phyloP scores from a whole-genome alignment of 164 flowering plant genomes.

The Vitis rotundifolia region DNA sequence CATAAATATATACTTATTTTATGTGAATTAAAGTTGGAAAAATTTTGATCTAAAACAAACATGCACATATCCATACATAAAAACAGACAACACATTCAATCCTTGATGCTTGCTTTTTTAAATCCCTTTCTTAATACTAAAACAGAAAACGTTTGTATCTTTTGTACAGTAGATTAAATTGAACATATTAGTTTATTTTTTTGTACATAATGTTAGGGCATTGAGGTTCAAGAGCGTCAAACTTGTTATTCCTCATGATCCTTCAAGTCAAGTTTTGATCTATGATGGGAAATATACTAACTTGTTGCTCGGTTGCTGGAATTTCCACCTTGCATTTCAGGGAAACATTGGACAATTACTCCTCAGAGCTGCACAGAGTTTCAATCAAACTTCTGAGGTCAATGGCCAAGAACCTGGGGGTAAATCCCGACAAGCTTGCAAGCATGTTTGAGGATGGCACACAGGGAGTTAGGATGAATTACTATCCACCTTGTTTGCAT shows the following conservation, averaged over 20 bases:
- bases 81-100: too few species aligned
- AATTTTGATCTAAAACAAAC: too few species aligned
- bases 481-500: slow-evolving; percentile 44
- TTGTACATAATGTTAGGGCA: background rate
- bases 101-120: too few species aligned
- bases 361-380: slow-evolving; percentile 26
- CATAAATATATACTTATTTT: background rate
- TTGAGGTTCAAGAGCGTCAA: too few species aligned
- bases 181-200: background rate
- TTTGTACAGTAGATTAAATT: too few species aligned
- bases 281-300: background rate
- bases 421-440: slow-evolving; percentile 24
- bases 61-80: too few species aligned
- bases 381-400: slow-evolving; percentile 14
- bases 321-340: slow-evolving; percentile 12
- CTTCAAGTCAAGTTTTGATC: too few species aligned
- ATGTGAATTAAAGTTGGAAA: too few species aligned
- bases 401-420: slow-evolving; percentile 38
- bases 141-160: too few species aligned
- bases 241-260: too few species aligned
- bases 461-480: slow-evolving; percentile 42
- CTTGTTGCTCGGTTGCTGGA: background rate
- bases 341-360: slow-evolving; percentile 39
- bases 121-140: too few species aligned
- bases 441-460: slow-evolving; percentile 25